Percentiles rank a stretch among this genome's conserved stretches.
phyloP scores from a whole-genome alignment of 2,329 filamentous ascomycete species.

The Apiospora hydei region DNA sequence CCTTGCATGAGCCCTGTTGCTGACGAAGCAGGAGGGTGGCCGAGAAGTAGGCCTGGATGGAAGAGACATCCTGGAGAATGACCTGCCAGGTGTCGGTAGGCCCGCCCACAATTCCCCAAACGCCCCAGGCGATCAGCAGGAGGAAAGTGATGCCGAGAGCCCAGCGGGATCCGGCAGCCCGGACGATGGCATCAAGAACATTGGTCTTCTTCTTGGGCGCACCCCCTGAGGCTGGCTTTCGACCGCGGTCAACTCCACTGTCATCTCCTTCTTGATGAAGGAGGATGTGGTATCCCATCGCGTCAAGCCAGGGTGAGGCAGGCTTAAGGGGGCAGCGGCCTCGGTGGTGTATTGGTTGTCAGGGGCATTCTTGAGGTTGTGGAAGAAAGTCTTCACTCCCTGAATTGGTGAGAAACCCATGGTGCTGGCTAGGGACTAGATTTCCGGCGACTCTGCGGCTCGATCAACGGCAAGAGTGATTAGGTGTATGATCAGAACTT shows the following conservation, averaged over 20 bases:
- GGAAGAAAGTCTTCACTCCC: constrained; percentile 17
- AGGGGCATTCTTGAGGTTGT: constrained; percentile 12
- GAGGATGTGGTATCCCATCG: not conserved
- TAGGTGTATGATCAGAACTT: not conserved
- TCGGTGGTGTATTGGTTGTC: constrained; percentile 14
- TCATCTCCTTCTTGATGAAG: not conserved
- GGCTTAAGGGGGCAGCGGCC: not conserved
- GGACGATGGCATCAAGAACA: constrained; percentile 38
- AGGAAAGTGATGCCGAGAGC: constrained; percentile 42
- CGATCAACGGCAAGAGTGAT: not conserved
- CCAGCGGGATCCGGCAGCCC: constrained; percentile 37
- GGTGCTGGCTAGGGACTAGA: not conserved
- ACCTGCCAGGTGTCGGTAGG: constrained; percentile 46
- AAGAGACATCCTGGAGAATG: constrained; percentile 44
- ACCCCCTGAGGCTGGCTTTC: not conserved
- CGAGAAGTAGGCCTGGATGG: constrained; percentile 47
- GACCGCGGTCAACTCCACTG: not conserved
- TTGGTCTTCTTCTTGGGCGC: not conserved
- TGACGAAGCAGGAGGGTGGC: constrained; percentile 49
- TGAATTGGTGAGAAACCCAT: constrained; percentile 17
- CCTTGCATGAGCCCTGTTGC: constrained; percentile 44
- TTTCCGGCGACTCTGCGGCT: not conserved
- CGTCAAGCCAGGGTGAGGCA: not conserved
- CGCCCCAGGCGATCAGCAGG: constrained; percentile 40
- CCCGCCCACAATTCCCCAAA: constrained; percentile 41